Evolutionary conservation across 1,284 basidiomycete species (phyloP), one percentile per base, ranked within the genome.

Genomic region (Melampsora americana): DNA sequence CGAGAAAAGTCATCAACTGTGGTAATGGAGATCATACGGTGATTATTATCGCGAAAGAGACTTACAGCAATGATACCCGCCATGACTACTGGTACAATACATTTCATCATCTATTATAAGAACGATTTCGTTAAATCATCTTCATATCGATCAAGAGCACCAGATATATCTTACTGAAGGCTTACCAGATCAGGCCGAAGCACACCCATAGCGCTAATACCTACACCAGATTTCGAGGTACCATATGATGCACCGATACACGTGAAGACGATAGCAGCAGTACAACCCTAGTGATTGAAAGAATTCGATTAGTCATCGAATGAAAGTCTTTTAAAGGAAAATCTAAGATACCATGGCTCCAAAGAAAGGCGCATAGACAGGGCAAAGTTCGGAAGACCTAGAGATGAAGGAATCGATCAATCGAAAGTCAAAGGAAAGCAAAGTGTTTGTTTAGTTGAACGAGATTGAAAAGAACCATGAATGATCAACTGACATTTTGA

Each of bases 151-250:
- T 14, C n/a, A 32, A 64, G 3, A 62, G n/a, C 23, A 2, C 26
- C 30, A 30, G 5, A 20, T 14, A 16, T 20, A 5, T 6, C 0
- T 28, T 0, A 30, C 20, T 56, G 3, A 26, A 53, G 23, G 62
- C 60, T 80, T 79, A 85, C 81, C 62, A 85, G 81, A 78, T 85
- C 84, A 39, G 84, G 84, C 67, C 84, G 82, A 23, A 85, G 82
- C 77, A 85, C 84, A 82, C 84, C 84, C 84, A 85, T 85, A 56
- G 84, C 84, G 66, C 83, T 83, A 80, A 85, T 84, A 79, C 84
- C 84, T 78, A 85, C 84, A 78, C 84, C 84, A 20, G 84, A 84
- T 80, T 85, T 85, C 78, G 84, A 82, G 20, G 84, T 85, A 69
- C 84, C 84, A 81, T 85, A 85, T 76, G 80, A 81, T 60, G 70